Evolutionary conservation across 2,329 filamentous ascomycete species (phyloP).

Genomic region (Aureobasidium subglaciale): DNA sequence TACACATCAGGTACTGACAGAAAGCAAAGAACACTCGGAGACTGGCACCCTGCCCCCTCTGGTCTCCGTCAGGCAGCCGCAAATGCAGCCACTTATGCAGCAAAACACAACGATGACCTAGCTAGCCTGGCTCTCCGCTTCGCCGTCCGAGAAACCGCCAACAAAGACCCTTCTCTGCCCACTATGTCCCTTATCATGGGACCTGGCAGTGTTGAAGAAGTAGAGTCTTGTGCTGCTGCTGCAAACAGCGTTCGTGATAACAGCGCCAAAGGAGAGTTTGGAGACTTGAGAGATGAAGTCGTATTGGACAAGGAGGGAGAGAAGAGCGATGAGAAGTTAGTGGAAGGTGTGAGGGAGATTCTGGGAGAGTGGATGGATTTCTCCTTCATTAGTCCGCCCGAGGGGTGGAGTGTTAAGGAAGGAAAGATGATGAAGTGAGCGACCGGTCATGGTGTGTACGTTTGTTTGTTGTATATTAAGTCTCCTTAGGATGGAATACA

Average conservation of each 20-base stretch:
- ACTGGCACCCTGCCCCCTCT: conserved; percentile 16
- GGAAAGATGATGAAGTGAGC: too few species aligned
- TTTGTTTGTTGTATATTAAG: too few species aligned
- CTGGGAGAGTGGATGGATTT: conserved; percentile 15
- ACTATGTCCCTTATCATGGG: conserved; percentile 6
- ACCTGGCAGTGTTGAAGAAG: conserved; percentile 9
- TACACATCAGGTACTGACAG: not conserved
- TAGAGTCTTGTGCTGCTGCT: conserved; percentile 4
- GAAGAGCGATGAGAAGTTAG: conserved; percentile 3
- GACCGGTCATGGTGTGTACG: too few species aligned
- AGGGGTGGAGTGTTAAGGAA: conserved; percentile 7
- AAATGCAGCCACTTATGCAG: not conserved
- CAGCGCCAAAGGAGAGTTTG: not conserved
- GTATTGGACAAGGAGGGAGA: not conserved
- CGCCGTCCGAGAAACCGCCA: not conserved
- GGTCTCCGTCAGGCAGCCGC: conserved; percentile 3
- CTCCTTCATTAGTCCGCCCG: conserved; percentile 8
- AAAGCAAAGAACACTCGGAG: not conserved
- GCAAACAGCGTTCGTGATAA: not conserved
- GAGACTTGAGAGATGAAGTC: not conserved
- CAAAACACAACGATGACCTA: not conserved
- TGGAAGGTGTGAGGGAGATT: conserved; percentile 5
- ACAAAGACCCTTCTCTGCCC: not conserved
- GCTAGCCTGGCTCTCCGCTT: conserved; percentile 14
- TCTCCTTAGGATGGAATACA: too few species aligned